Evolutionary conservation across 305 asterid species (phyloP), one percentile per base, ranked within the genome.

Genomic region (Rubia balearica): DNA sequence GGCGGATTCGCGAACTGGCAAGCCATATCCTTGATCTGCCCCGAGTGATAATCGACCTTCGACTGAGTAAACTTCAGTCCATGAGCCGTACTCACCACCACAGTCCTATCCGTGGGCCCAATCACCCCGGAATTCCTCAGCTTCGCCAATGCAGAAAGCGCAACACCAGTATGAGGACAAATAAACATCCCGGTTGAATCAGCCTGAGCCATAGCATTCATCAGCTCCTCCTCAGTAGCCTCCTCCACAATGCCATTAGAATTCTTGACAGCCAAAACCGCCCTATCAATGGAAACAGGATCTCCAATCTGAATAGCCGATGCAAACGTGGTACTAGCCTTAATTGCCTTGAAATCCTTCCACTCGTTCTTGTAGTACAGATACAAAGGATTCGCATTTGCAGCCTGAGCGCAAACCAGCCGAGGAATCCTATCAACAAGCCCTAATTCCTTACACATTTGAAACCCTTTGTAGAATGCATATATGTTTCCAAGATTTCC

Each of bases 131-230:
- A 17, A 5, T 78, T 74, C 63, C 79, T 51, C 64, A 78, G 65
- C 69, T 78, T 78, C 33, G 73, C 61, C 30, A 78, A 60, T 4
- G 79, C 79, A 38, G 76, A 70, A 62, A 74, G 55, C 11, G 79
- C 82, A 59, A 78, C 82, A 2, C 78, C 82, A 19, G 79, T 78
- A 72, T 78, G 79, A 21, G 79, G 82, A 69, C 82, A 78, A 10
- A 73, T 78, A 42, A 78, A 78, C 82, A 78, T 78, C 38, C 79
- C 82, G 0, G 79, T 71, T 3, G 82, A 78, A n/a, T 74, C 79
- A 0, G 82, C 82, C 51, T 69, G 76, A 57, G 79, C 82, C 76
- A 67, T 74, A 14, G 82, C 73, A 65, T 77, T 77, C 81, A 77
- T 77, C 27, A 77, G 66, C 56, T 77, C 81, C 61, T 77, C 81